These are phyloP conservation scores for Gliomastix tumulicola DNA, from an alignment of 2,329 filamentous ascomycete genomes.

Conservation along the genomic window DNA sequence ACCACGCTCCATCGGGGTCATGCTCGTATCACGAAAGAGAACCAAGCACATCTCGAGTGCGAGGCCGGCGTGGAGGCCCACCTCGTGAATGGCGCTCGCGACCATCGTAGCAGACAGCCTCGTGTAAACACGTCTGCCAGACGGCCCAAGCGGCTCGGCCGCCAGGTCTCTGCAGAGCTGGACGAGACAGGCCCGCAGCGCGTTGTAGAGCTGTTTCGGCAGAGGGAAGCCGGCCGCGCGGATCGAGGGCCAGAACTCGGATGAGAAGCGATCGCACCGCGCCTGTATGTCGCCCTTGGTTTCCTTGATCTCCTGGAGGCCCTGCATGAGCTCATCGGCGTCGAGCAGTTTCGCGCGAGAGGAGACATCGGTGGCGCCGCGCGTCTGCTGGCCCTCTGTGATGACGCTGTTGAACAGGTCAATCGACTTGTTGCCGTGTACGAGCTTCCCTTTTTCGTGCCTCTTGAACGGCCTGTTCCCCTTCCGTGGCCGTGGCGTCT, in stretches of 20 bases:
- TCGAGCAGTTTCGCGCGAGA: no score
- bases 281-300: no score
- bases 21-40: conserved; percentile 6
- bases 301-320: no score
- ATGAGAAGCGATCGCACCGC: no score
- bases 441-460: background rate
- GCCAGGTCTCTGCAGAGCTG: no score
- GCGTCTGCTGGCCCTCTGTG: conserved; percentile 3
- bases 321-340: no score
- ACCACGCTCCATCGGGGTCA: conserved; percentile 5
- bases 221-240: conserved; percentile 14
- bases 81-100: conserved; percentile 15
- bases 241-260: conserved; percentile 22
- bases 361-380: no score
- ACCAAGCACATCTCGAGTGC: conserved; percentile 21
- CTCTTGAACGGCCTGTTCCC: background rate
- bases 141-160: no score
- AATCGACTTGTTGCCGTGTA: conserved; percentile 10
- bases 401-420: conserved; percentile 28
- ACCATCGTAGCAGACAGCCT: conserved; percentile 14
- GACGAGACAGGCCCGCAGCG: no score
- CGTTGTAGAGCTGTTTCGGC: conserved; percentile 19
- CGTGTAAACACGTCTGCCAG: conserved; percentile 1
- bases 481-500: no score
- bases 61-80: conserved; percentile 18